These are phyloP conservation scores for Diaporthe citrichinensis DNA, from an alignment of 2,329 filamentous ascomycete genomes.

Conservation along the genomic window DNA sequence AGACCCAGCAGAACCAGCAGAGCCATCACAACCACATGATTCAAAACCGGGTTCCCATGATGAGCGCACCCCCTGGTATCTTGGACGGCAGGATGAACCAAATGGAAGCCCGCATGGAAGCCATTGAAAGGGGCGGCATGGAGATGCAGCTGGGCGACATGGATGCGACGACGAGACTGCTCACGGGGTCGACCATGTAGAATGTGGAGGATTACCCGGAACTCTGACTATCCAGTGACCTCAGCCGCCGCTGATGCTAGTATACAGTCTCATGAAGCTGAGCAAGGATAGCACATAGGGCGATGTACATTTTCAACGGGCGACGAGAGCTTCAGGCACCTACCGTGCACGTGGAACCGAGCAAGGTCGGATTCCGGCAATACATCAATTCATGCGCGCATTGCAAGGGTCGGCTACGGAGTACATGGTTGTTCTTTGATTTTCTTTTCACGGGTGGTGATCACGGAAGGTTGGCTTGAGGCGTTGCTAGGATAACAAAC, in stretches of 20 bases:
- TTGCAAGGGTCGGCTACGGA: constrained; percentile 33
- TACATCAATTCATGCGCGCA: constrained; percentile 32
- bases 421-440: constrained; percentile 29
- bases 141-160: constrained; percentile 57
- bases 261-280: background rate
- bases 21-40: constrained; percentile 42
- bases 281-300: background rate
- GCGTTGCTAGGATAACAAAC: constrained; percentile 36
- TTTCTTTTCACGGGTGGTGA: constrained; percentile 19
- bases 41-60: constrained; percentile 44
- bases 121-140: constrained; percentile 55
- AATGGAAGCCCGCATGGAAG: constrained; percentile 55
- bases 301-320: background rate
- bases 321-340: background rate
- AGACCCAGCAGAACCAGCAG: constrained; percentile 38
- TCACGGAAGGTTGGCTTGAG: constrained; percentile 26
- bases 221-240: background rate
- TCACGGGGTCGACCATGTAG: constrained; percentile 54
- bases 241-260: background rate
- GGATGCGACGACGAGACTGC: constrained; percentile 52
- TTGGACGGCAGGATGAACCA: constrained; percentile 49
- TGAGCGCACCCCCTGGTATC: constrained; percentile 42
- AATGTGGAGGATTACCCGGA: background rate
- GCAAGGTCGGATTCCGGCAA: background rate
- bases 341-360: constrained; percentile 5